Conservation (phyloP, 371 early-diverging fungal species). For the Mucor mucedo region DNA sequence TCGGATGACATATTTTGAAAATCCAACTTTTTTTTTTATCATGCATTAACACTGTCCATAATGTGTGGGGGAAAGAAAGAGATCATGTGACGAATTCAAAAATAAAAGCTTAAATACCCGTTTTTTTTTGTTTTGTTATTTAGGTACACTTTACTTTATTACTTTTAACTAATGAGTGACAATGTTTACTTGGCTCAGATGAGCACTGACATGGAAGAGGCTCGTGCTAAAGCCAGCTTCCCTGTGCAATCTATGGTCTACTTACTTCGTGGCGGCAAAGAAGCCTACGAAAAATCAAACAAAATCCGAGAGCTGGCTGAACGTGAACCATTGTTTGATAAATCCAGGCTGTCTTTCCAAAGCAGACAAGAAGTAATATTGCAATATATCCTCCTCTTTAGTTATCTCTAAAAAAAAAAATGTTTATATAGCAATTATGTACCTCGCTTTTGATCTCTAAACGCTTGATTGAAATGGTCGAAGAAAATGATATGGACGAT, state of each 20-base stretch:
- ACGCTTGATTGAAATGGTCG: slow-evolving; percentile 43
- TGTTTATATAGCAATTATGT: slow-evolving; percentile 35
- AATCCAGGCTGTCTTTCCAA: slow-evolving; percentile 35
- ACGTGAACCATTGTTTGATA: slow-evolving; percentile 54
- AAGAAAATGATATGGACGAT: slow-evolving; percentile 41
- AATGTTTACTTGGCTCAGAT: slow-evolving; percentile 41
- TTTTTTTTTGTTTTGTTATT: slow-evolving; percentile 9
- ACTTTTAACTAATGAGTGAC: slow-evolving; percentile 24
- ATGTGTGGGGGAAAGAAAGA: no score
- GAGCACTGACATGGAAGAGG: slow-evolving; percentile 49
- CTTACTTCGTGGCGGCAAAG: slow-evolving; percentile 48
- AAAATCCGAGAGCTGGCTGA: slow-evolving; percentile 40
- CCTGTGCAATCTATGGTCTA: slow-evolving; percentile 39
- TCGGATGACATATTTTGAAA: no score
- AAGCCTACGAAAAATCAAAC: slow-evolving; percentile 33
- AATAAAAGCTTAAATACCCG: neutral
- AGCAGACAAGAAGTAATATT: slow-evolving; percentile 44
- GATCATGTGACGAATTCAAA: neutral
- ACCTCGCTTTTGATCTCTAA: slow-evolving; percentile 30
- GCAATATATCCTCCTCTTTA: neutral
- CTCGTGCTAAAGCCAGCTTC: slow-evolving; percentile 54
- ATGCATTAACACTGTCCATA: neutral
- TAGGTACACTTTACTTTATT: neutral
- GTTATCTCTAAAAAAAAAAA: neutral
- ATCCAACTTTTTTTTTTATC: neutral